Evolutionary conservation across 495 filamentous ascomycete species (phyloP), one percentile per base, ranked within the genome.

Genomic region (Cladorrhinum samala): DNA sequence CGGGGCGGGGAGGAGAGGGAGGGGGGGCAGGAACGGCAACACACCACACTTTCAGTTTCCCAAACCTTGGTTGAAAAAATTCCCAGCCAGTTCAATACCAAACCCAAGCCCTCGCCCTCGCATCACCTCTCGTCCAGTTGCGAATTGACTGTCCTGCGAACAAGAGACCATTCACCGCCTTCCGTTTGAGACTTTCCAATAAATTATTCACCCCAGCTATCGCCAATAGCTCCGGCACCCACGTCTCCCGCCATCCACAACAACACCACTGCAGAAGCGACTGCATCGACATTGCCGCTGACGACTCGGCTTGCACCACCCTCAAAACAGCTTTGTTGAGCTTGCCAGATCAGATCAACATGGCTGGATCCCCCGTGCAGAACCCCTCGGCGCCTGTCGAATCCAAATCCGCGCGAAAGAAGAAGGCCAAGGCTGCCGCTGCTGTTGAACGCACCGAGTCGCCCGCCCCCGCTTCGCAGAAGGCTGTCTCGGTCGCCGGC

Each of bases 381-480:
- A 81, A 82, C 65, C 77, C 76, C 16, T 62, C 68, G 23, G 66
- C 66, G 20, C 63, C 63, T 55, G 54, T 66, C 46, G 76, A 79
- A 54, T 75, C 79, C 55, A 90, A 89, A 70, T 77, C 82, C 41
- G 77, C 80, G 19, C 75, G 81, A 66, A 88, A 87, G 69, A 88
- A 91, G 75, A 91, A 89, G 76, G 83, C 76, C 48, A 68, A 73
- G 25, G 80, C 79, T 58, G 23, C 43, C 21, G 43, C 43, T 27
- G 27, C 27, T 33, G 27, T 11, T 45, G 61, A 67, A 60, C 63
- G 72, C 52, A 69, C 72, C 54, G 75, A 76, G 50, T 73, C 75
- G 37, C 69, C 75, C 38, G 69, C 72, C n/a, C 68, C 72, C 19
- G 59, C 65, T 50, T 62, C 69, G 16, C 73, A 72, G 27, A 69